These are phyloP conservation scores for Xylariomycetidae sp. DNA, from an alignment of 2,329 filamentous ascomycete genomes.

Conservation along the genomic window DNA sequence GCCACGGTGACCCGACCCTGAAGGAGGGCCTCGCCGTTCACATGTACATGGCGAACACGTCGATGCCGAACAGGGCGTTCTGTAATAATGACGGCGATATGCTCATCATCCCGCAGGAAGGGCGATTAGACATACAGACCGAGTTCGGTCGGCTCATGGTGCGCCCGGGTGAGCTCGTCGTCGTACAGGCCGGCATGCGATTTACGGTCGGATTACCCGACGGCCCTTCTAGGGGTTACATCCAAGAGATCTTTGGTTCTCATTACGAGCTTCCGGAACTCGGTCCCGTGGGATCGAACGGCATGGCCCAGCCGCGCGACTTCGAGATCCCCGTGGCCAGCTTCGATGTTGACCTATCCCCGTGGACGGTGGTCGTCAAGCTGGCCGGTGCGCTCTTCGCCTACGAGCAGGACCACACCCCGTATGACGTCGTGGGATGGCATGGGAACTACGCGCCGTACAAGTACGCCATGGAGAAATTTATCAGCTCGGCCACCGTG, in stretches of 20 bases:
- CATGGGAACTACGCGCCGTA: conserved; percentile 63
- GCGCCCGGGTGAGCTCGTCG: conserved; percentile 62
- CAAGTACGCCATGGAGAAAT: conserved; percentile 52
- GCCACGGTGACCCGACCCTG: conserved; percentile 45
- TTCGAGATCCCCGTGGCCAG: conserved; percentile 58
- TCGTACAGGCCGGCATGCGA: conserved; percentile 62
- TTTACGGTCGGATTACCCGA: conserved; percentile 53
- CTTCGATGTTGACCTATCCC: conserved; percentile 41
- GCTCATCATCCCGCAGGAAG: conserved; percentile 61
- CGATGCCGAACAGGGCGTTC: conserved; percentile 44
- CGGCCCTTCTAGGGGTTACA: conserved; percentile 60
- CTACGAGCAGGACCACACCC: conserved; percentile 58
- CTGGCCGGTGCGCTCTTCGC: conserved; percentile 57
- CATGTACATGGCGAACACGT: conserved; percentile 41
- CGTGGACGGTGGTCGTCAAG: conserved; percentile 57
- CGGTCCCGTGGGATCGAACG: conserved; percentile 61
- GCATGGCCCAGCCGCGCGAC: conserved; percentile 61
- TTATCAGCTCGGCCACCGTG: conserved; percentile 55
- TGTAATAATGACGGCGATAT: conserved; percentile 62
- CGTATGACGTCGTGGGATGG: conserved; percentile 70
- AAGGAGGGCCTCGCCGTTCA: conserved; percentile 45
- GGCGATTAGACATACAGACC: conserved; percentile 62
- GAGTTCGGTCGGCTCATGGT: conserved; percentile 62
- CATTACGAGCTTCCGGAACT: conserved; percentile 64
- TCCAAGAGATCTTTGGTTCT: conserved; percentile 61